Evolutionary conservation across 2,329 filamentous ascomycete species (phyloP).

Genomic region (Penicillium sp.): DNA sequence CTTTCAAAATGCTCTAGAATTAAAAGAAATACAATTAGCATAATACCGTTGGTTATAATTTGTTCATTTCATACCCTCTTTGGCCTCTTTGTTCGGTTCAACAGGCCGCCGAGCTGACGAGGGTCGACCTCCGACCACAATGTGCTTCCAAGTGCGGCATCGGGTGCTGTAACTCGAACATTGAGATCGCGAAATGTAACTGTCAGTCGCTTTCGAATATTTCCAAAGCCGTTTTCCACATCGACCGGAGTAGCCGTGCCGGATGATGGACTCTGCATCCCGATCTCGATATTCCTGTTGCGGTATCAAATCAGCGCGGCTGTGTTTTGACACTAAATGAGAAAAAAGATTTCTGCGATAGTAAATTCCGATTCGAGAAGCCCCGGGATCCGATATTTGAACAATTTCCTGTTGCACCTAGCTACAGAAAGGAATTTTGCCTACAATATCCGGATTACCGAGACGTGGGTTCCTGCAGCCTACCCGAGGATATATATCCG

Average conservation of each 20-base stretch:
- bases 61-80: slow-evolving; percentile 27
- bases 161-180: slow-evolving; percentile 36
- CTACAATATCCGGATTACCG: slow-evolving; percentile 10
- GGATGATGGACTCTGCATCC: slow-evolving; percentile 31
- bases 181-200: slow-evolving; percentile 38
- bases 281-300: not conserved
- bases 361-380: not conserved
- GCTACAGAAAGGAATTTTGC: not conserved
- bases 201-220: slow-evolving; percentile 33
- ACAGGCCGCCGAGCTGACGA: slow-evolving; percentile 24
- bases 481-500: not conserved
- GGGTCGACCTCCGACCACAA: slow-evolving; percentile 35
- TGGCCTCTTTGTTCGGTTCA: slow-evolving; percentile 18
- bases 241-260: slow-evolving; percentile 25
- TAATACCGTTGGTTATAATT: not conserved
- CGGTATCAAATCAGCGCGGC: not conserved
- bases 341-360: not conserved
- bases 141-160: slow-evolving; percentile 37
- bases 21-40: not conserved
- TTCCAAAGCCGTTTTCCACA: slow-evolving; percentile 20
- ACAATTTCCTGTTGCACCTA: not conserved
- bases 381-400: not conserved
- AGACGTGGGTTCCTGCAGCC: not conserved
- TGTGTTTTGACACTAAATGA: not conserved
- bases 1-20: slow-evolving; percentile 39